These are phyloP conservation scores for Daedalea quercina DNA, from an alignment of 768 basidiomycete genomes.

Conservation along the genomic window DNA sequence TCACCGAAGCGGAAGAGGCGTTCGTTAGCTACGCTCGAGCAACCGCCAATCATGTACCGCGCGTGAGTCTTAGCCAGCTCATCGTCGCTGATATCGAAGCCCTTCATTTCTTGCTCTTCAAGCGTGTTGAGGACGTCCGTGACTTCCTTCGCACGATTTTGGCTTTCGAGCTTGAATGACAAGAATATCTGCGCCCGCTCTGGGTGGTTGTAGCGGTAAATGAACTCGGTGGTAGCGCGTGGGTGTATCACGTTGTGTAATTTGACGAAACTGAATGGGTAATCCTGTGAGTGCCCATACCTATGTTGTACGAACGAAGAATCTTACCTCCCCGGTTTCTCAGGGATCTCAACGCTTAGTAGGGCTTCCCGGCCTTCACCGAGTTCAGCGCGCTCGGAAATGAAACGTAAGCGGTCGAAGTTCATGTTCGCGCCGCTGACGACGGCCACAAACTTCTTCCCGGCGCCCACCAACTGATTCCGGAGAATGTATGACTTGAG, in stretches of 20 bases:
- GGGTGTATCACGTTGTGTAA: conserved; percentile 87
- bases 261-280: conserved; percentile 63
- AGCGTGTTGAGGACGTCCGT: conserved; percentile 55
- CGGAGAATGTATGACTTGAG: conserved; percentile 81
- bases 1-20: conserved; percentile 88
- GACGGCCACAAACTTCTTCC: conserved; percentile 86
- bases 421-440: conserved; percentile 99
- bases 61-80: conserved; percentile 94
- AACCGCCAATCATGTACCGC: conserved; percentile 92
- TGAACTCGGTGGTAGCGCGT: conserved; percentile 90
- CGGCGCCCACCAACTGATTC: conserved; percentile 75
- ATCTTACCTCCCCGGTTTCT: conserved; percentile 84
- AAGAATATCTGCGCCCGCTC: conserved; percentile 80
- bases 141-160: conserved; percentile 53
- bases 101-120: conserved; percentile 68
- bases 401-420: conserved; percentile 92
- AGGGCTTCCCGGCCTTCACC: conserved; percentile 94
- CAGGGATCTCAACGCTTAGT: conserved; percentile 91
- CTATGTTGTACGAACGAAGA: background rate
- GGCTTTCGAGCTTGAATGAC: conserved; percentile 78
- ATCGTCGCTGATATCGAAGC: conserved; percentile 86
- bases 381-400: conserved; percentile 96
- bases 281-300: background rate
- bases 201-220: conserved; percentile 79
- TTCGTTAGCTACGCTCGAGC: conserved; percentile 71